phyloP scores from a whole-genome alignment of 2,329 filamentous ascomycete genomes.

The Lachnellula occidentalis region DNA sequence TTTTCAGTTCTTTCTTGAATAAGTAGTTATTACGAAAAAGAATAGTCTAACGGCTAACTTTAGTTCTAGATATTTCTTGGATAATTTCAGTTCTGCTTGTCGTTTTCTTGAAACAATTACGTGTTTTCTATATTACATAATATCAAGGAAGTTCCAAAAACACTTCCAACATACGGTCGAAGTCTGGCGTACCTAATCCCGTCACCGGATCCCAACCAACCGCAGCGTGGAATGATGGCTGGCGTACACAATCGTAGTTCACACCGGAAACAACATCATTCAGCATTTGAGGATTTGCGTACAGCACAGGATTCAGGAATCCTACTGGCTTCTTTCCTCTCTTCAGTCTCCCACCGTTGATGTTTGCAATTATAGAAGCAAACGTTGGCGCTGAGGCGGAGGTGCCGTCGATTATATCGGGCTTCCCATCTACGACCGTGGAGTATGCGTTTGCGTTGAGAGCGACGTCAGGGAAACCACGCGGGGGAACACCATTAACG shows the following conservation, averaged over 20 bases:
- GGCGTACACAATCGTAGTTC: slow-evolving; percentile 29
- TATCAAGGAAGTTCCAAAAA: slow-evolving; percentile 16
- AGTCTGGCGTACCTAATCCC: slow-evolving; percentile 29
- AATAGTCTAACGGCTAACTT: no score
- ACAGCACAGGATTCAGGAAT: slow-evolving; percentile 34
- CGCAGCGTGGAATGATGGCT: slow-evolving; percentile 27
- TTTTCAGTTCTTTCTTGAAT: no score
- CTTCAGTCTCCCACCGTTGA: slow-evolving; percentile 36
- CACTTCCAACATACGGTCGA: slow-evolving; percentile 18
- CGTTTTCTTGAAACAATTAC: no score
- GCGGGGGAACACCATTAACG: no score
- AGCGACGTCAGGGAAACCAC: slow-evolving; percentile 41
- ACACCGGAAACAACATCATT: slow-evolving; percentile 31
- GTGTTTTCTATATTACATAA: no score
- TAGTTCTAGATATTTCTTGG: no score
- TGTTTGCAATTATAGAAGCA: slow-evolving; percentile 37
- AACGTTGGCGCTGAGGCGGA: slow-evolving; percentile 40
- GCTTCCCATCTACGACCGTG: slow-evolving; percentile 40
- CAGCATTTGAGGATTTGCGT: slow-evolving; percentile 25
- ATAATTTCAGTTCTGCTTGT: no score
- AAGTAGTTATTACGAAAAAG: no score
- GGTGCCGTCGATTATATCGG: slow-evolving; percentile 44
- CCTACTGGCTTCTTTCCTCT: slow-evolving; percentile 33
- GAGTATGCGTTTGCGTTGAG: slow-evolving; percentile 23
- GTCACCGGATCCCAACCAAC: slow-evolving; percentile 33